Percentiles rank a stretch among this genome's conserved stretches.
phyloP scores from a whole-genome alignment of 768 basidiomycete species.

The Sporobolomyces phaffii region DNA sequence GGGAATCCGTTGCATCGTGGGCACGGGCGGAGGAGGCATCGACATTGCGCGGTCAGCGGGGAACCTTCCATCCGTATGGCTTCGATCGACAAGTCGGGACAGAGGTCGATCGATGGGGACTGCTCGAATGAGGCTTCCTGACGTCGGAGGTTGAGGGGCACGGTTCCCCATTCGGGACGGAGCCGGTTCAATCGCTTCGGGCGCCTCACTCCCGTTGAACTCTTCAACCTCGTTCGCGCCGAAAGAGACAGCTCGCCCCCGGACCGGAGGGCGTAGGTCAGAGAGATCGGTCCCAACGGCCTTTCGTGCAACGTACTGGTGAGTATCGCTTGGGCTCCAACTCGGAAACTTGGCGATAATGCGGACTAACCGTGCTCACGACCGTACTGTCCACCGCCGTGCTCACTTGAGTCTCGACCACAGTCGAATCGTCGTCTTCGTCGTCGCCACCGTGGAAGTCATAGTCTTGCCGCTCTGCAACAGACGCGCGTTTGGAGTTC shows the following conservation, averaged over 20 bases:
- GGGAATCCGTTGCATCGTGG: background rate
- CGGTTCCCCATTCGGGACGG: background rate
- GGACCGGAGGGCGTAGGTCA: background rate
- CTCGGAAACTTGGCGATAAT: background rate
- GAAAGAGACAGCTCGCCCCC: constrained; percentile 9
- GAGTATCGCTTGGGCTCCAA: background rate
- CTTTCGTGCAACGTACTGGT: background rate
- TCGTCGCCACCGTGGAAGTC: background rate
- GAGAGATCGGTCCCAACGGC: constrained; percentile 29
- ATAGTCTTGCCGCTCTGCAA: too few relatives aligned
- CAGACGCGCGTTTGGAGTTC: too few relatives aligned
- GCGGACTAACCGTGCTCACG: constrained; percentile 1
- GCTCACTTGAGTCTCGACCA: constrained; percentile 2
- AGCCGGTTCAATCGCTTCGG: constrained; percentile 15
- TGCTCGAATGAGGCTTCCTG: background rate
- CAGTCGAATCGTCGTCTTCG: background rate
- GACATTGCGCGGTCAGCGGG: background rate
- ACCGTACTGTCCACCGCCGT: constrained; percentile 10
- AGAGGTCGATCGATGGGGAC: background rate
- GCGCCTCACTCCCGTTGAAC: constrained; percentile 28
- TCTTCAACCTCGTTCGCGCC: constrained; percentile 29
- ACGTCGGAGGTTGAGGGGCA: background rate
- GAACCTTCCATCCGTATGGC: background rate
- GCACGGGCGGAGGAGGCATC: constrained; percentile 7
- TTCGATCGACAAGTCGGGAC: background rate